Conservation (phyloP, 1,139 yeast genomes). For the Wickerhamomyces sp. region DNA sequence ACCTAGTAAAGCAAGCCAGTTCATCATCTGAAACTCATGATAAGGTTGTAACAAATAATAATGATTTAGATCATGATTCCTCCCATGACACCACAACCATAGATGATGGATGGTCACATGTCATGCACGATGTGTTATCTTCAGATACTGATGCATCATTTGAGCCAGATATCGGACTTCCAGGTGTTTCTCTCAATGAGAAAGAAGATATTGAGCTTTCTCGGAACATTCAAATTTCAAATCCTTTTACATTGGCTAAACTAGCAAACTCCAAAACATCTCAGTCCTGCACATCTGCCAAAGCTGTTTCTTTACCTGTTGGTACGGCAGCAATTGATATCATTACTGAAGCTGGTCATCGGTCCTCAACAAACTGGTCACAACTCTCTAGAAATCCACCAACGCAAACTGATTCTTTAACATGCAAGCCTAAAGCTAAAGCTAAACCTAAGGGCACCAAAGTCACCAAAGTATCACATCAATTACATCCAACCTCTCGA, state of each 20-base stretch:
- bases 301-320: background rate
- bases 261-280: slow-evolving; percentile 11
- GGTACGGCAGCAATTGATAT: too few relatives aligned
- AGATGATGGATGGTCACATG: slow-evolving; percentile 15
- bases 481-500: too few relatives aligned
- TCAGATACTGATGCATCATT: slow-evolving; percentile 5
- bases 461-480: too few relatives aligned
- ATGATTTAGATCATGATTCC: background rate
- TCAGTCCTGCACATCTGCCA: background rate
- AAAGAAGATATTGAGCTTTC: slow-evolving; percentile 24
- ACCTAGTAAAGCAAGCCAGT: background rate
- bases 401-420: too few relatives aligned
- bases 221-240: slow-evolving; percentile 23
- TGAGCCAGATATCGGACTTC: background rate
- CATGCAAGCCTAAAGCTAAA: too few relatives aligned
- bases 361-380: too few relatives aligned
- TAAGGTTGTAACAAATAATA: background rate
- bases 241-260: slow-evolving; percentile 27
- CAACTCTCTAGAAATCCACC: too few relatives aligned
- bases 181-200: background rate
- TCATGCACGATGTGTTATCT: slow-evolving; percentile 19
- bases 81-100: slow-evolving; percentile 3
- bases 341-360: too few relatives aligned
- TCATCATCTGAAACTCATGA: background rate
- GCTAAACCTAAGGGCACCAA: too few relatives aligned